A percentile compares a stretch with the other conserved stretches of the same genome.
These are phyloP conservation scores for Entelexis sorbosivorans DNA, from an alignment of 1,139 yeast species.

Conservation along the genomic window DNA sequence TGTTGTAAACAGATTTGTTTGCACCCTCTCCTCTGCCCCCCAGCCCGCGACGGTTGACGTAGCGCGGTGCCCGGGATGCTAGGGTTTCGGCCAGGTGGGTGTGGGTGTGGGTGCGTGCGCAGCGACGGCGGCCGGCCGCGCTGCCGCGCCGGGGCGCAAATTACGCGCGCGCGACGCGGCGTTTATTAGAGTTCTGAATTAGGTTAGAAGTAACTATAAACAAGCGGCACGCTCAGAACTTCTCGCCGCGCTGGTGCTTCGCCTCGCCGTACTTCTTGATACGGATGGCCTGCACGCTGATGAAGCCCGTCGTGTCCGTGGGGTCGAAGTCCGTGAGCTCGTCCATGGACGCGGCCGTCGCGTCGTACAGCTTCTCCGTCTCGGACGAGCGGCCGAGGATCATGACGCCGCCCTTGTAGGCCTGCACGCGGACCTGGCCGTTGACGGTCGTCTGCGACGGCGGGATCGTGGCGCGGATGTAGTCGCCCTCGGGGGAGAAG, in stretches of 20 bases:
- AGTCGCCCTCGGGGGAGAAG: constrained; percentile 97
- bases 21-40: background rate
- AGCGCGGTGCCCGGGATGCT: background rate
- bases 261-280: constrained; percentile 96
- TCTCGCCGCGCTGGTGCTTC: constrained; percentile 63
- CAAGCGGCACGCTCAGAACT: constrained; percentile 8
- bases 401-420: constrained; percentile 78
- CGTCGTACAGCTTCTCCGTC: constrained; percentile 93
- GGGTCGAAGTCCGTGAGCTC: constrained; percentile 97
- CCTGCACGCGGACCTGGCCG: constrained; percentile 88
- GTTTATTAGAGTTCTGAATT: background rate
- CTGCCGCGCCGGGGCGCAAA: no score
- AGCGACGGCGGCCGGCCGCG: no score
- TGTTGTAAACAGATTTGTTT: background rate
- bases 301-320: constrained; percentile 92
- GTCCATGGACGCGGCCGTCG: constrained; percentile 97
- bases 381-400: constrained; percentile 90
- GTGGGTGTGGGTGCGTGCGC: no score
- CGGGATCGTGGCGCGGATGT: constrained; percentile 79
- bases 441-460: constrained; percentile 93
- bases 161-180: no score
- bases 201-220: background rate
- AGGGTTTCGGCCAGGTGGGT: background rate
- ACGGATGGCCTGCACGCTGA: constrained; percentile 95
- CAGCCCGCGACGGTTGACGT: background rate